phyloP scores from a whole-genome alignment of 2,329 filamentous ascomycete species.

The Phoma sp. region DNA sequence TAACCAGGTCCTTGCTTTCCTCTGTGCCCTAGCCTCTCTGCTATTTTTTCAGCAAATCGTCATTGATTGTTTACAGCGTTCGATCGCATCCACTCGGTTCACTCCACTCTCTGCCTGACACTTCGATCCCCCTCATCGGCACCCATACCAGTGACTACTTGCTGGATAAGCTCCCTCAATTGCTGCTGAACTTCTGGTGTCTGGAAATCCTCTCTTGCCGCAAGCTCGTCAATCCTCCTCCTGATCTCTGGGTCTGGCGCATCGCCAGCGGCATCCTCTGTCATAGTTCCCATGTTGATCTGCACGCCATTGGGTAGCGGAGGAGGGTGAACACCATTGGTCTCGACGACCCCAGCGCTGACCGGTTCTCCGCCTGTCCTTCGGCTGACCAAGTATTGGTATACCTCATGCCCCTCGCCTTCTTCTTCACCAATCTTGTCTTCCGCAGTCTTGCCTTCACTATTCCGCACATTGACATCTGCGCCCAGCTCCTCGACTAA shows the following conservation, averaged over 20 bases:
- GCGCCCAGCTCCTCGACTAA: slow-evolving; percentile 83
- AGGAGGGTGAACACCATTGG: slow-evolving; percentile 48
- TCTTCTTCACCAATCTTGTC: slow-evolving; percentile 80
- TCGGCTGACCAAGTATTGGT: slow-evolving; percentile 66
- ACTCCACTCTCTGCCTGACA: slow-evolving; percentile 46
- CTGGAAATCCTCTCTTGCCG: slow-evolving; percentile 81
- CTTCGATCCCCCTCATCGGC: slow-evolving; percentile 64
- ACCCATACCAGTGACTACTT: slow-evolving; percentile 74
- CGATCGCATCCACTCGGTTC: slow-evolving; percentile 13
- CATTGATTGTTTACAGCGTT: not conserved
- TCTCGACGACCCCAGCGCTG: slow-evolving; percentile 26
- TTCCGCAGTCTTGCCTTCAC: slow-evolving; percentile 77
- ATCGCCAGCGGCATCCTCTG: slow-evolving; percentile 58
- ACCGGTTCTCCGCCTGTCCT: slow-evolving; percentile 37
- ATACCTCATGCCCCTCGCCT: slow-evolving; percentile 77
- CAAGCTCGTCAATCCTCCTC: slow-evolving; percentile 85
- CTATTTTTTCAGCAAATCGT: not conserved
- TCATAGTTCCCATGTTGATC: slow-evolving; percentile 78
- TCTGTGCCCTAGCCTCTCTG: not conserved
- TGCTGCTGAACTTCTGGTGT: slow-evolving; percentile 79
- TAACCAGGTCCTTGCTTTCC: no score
- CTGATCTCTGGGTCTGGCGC: slow-evolving; percentile 83
- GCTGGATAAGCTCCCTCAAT: slow-evolving; percentile 77
- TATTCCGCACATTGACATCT: slow-evolving; percentile 68
- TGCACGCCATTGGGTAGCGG: slow-evolving; percentile 76